phyloP scores from a whole-genome alignment of 495 filamentous ascomycete genomes.

The Saxophila tyrrhenica region DNA sequence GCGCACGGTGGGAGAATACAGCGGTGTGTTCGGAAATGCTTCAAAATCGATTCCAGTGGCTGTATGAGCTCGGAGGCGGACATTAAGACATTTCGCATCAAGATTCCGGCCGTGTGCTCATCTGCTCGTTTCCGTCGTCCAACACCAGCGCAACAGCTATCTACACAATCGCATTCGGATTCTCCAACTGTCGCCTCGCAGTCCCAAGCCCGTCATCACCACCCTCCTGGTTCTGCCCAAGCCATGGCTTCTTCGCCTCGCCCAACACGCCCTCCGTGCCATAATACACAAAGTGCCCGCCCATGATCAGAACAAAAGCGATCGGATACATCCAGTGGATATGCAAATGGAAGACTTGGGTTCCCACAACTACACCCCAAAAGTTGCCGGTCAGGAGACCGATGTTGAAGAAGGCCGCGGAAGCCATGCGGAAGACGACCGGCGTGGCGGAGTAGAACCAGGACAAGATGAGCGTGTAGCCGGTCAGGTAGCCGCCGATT shows the following conservation, averaged over 20 bases:
- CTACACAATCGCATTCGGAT: constrained; percentile 14
- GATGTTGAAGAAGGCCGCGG: constrained; percentile 94
- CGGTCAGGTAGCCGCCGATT: constrained; percentile 70
- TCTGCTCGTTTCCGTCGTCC: background rate
- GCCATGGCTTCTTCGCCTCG: constrained; percentile 91
- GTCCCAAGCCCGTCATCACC: constrained; percentile 79
- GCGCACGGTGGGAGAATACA: no score
- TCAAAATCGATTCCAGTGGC: no score
- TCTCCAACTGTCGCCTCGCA: constrained; percentile 64
- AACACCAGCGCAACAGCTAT: constrained; percentile 4
- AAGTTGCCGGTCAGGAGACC: constrained; percentile 89
- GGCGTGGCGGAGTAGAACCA: constrained; percentile 85
- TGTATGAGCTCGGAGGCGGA: no score
- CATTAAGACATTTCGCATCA: no score
- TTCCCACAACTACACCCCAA: constrained; percentile 88
- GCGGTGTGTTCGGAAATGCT: no score
- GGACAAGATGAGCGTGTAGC: constrained; percentile 71
- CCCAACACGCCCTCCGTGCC: constrained; percentile 63
- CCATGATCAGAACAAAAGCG: constrained; percentile 82
- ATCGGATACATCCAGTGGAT: constrained; percentile 91
- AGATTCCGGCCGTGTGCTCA: background rate
- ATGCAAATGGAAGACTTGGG: constrained; percentile 66
- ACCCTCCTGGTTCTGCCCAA: constrained; percentile 70
- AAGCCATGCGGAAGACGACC: constrained; percentile 73
- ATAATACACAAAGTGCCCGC: constrained; percentile 76